Evolutionary conservation across 345 rosid species (phyloP), one percentile per base, ranked within the genome.

Genomic region (Gynandropsis gynandra): DNA sequence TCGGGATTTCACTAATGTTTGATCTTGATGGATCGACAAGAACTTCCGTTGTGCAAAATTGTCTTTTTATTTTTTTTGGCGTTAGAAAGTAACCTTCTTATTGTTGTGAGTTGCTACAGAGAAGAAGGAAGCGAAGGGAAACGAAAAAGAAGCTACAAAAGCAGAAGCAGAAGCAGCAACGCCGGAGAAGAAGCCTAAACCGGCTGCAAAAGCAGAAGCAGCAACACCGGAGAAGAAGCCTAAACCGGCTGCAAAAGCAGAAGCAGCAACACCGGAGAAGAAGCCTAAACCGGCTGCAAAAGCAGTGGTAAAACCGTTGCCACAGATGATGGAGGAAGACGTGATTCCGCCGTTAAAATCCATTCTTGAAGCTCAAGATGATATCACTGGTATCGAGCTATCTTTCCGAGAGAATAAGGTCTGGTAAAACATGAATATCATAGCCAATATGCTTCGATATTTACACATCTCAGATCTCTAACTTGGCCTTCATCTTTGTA

Each of bases 281-380:
- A 89, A 72, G 72, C 82, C 80, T 3, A 87, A 80, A 73, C 71
- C 90, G 20, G 72, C 89, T 7, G 65, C 65, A 0, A 89, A 89
- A 67, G 85, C 80, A 33, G 74, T 80, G 0, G 69, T 53, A 0
- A 87, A 84, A 70, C 74, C 89, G 7, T 63, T 92, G 47, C 75
- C 77, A 54, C 57, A 82, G 69, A 56, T 92, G 80, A 92, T 85
- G 90, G 76, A 69, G 33, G 96, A 92, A 80, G 98, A 92, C 11
- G 85, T 92, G 56, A 87, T 92, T 60, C 98, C 96, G 54, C 71
- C 83, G 0, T 64, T 92, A 45, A 68, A 52, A 67, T 32, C 81
- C 31, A 76, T 69, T 54, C 82, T 92, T 44, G 81, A 82, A 78
- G 67, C 84, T 46, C 81, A 87, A 63, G 65, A 72, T 10, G 88